Conservation (phyloP, 2,329 filamentous ascomycete genomes). For the Claviceps sp. region DNA sequence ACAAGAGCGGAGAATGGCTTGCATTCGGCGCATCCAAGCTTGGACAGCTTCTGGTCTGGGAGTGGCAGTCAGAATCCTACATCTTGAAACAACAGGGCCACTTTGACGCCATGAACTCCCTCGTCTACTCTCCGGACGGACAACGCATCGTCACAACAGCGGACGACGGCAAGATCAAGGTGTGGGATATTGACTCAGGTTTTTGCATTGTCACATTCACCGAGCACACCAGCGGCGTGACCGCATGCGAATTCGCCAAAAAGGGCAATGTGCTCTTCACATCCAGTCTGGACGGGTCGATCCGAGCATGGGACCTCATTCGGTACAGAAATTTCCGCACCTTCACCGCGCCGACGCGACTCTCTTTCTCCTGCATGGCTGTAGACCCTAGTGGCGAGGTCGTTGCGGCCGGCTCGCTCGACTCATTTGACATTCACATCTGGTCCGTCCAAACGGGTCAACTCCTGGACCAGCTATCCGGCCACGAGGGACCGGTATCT, state of each 20-base stretch:
- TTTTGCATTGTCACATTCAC: conserved; percentile 98
- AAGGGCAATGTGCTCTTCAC: conserved; percentile 94
- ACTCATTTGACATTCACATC: conserved; percentile 94
- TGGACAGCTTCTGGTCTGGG: conserved; percentile 95
- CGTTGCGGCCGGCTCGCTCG: conserved; percentile 84
- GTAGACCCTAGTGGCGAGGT: conserved; percentile 97
- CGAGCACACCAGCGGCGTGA: conserved; percentile 89
- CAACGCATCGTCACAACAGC: conserved; percentile 86
- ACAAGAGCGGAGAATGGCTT: conserved; percentile 89
- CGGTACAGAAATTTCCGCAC: conserved; percentile 95
- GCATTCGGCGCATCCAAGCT: conserved; percentile 93
- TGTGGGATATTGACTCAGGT: conserved; percentile 92
- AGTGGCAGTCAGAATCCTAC: conserved; percentile 99
- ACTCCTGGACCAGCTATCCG: conserved; percentile 76
- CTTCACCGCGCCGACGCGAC: conserved; percentile 80
- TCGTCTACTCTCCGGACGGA: conserved; percentile 88
- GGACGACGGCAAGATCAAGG: conserved; percentile 96
- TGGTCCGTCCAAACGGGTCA: conserved; percentile 98
- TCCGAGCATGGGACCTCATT: conserved; percentile 92
- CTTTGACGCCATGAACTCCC: conserved; percentile 86
- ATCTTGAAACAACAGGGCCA: conserved; percentile 97
- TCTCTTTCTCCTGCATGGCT: conserved; percentile 87
- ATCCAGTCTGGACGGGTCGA: conserved; percentile 82
- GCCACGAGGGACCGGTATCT: conserved; percentile 88
- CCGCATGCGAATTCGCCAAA: conserved; percentile 87